A percentile compares a stretch with the other conserved stretches of the same genome.
These are phyloP conservation scores for Priceomyces fermenticarens DNA, from an alignment of 805 yeast species.

Conservation along the genomic window DNA sequence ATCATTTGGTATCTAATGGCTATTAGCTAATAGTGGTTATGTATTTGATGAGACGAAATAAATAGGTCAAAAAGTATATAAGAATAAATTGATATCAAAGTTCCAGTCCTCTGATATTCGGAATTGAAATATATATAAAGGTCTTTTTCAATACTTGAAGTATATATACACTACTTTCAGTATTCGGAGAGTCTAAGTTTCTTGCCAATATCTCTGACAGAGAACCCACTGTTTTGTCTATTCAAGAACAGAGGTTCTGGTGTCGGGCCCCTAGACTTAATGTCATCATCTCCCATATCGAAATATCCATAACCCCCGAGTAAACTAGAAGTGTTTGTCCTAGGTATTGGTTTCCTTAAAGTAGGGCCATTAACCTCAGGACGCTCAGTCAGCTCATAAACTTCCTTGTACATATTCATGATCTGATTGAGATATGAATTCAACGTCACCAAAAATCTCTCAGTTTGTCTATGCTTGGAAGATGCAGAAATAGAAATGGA, in stretches of 20 bases:
- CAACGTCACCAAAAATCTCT: slow-evolving; percentile 51
- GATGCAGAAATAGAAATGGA: slow-evolving; percentile 51
- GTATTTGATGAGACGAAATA: slow-evolving; percentile 1
- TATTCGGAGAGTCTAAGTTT: slow-evolving; percentile 64
- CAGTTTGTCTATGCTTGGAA: slow-evolving; percentile 60
- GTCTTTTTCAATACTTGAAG: no score
- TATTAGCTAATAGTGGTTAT: not conserved
- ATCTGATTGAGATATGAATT: slow-evolving; percentile 49
- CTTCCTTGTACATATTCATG: slow-evolving; percentile 21
- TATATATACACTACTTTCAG: slow-evolving; percentile 21
- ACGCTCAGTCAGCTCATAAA: not conserved
- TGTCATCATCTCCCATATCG: slow-evolving; percentile 53
- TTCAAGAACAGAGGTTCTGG: slow-evolving; percentile 52
- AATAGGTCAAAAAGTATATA: not conserved
- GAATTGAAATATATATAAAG: no score
- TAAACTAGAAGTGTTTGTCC: slow-evolving; percentile 27
- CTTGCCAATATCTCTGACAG: slow-evolving; percentile 58
- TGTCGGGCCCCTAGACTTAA: slow-evolving; percentile 53
- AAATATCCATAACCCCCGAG: slow-evolving; percentile 62
- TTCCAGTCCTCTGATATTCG: no score
- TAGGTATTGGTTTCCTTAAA: slow-evolving; percentile 22
- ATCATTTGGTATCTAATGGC: slow-evolving; percentile 58
- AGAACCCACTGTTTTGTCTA: slow-evolving; percentile 36
- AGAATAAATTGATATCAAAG: no score
- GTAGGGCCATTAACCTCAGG: slow-evolving; percentile 8